phyloP scores from a whole-genome alignment of 208 protist genomes.

The Trichomonas vaginalis region DNA sequence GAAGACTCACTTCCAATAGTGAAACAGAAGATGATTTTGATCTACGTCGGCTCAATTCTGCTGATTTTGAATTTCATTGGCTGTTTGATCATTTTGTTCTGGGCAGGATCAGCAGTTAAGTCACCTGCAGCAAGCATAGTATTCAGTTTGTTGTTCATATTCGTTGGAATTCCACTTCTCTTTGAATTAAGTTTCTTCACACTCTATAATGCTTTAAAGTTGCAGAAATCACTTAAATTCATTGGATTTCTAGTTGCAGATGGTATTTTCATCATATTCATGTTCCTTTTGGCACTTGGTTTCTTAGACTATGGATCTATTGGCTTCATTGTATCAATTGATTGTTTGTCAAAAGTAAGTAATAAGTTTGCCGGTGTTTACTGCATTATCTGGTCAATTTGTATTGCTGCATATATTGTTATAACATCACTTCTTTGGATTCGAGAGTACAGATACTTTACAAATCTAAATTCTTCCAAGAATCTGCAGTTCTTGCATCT shows the following conservation, averaged over 20 bases:
- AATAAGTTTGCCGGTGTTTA: neutral
- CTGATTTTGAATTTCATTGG: neutral
- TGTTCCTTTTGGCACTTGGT: neutral
- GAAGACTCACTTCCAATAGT: neutral
- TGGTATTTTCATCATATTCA: neutral
- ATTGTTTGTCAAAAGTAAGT: neutral
- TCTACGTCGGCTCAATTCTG: neutral
- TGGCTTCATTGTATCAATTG: neutral
- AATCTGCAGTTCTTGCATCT: no score
- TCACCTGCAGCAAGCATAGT: neutral
- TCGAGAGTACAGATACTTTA: no score
- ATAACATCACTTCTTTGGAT: no score
- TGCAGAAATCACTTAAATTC: neutral
- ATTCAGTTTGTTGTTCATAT: neutral
- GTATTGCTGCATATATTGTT: no score
- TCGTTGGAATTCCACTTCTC: neutral
- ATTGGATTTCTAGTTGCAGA: neutral
- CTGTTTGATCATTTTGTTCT: neutral
- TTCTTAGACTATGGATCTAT: neutral
- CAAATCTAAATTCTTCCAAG: no score
- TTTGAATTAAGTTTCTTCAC: neutral
- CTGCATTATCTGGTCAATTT: neutral
- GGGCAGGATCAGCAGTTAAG: neutral
- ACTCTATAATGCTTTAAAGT: neutral
- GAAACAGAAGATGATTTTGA: neutral